Evolutionary conservation across 2,329 filamentous ascomycete species (phyloP), one percentile per base, ranked within the genome.

Genomic region (Cladosporium sp.): DNA sequence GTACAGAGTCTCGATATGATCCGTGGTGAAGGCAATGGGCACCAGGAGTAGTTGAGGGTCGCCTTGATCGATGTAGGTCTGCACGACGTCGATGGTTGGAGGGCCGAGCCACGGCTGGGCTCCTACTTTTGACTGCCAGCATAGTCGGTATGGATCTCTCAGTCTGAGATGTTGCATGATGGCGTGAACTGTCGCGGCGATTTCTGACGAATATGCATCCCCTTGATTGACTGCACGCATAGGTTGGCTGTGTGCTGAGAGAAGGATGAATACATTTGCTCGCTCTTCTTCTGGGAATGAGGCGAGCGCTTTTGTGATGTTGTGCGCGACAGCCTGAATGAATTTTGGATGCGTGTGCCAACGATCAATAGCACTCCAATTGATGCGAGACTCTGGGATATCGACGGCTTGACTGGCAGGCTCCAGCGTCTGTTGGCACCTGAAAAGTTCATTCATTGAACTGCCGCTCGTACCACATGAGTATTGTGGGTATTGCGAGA

Each of bases 401-500:
- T 27, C 22, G 5, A 27, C 9, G 22, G 22, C 5, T 5, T 8
- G 4, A 8, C 8, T 8, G 22, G 22, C 22, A 27, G 22, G 22
- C 68, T 95, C 89, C 45, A 96, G 72, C 54, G 88, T 77, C 61
- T 88, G 86, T 56, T 89, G 80, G 89, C 89, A 95, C 72, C 91
- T 95, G 91, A 91, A 96, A 30, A 96, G 72, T 71, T 96, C 91
- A 63, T 96, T 96, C 49, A 96, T 72, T 57, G 88, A 95, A 69
- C 89, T 95, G 13, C 91, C 91, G 0, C 91, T 96, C 1, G 91
- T 96, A 12, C 89, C 95, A 72, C 91, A 96, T 18, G 88, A 95
- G 70, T 96, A 96, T 68, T 96, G 91, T 2, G 91, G 91, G 61
- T 96, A 96, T 69, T 96, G 91, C 18, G 90, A 95, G 64, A 96